These are phyloP conservation scores for Hypoxylon intermedium DNA, from an alignment of 495 filamentous ascomycete genomes.

Conservation along the genomic window DNA sequence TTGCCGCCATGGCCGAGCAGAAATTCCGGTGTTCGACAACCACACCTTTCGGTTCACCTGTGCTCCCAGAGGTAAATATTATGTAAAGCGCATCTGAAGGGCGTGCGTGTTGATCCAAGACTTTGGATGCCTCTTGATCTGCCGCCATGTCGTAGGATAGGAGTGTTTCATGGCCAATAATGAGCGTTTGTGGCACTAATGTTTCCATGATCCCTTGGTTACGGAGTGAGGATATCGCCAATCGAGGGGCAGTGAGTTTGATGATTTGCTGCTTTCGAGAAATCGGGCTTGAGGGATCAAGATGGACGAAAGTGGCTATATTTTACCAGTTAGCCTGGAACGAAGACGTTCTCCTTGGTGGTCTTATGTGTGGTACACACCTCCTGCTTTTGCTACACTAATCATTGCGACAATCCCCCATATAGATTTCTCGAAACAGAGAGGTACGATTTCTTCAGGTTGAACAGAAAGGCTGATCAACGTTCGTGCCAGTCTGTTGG, in stretches of 20 bases:
- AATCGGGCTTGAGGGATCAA: conserved; percentile 8
- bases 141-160: too few relatives aligned
- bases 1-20: conserved; percentile 39
- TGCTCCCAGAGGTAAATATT: conserved; percentile 32
- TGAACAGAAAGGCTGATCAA: too few relatives aligned
- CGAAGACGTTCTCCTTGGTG: too few relatives aligned
- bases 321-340: too few relatives aligned
- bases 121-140: too few relatives aligned
- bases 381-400: background rate
- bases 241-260: too few relatives aligned
- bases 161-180: too few relatives aligned
- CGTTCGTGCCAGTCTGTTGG: too few relatives aligned
- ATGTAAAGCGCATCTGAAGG: conserved; percentile 58
- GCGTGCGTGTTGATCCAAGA: conserved; percentile 45
- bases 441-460: background rate
- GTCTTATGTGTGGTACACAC: too few relatives aligned
- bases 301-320: conserved; percentile 8
- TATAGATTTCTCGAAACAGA: background rate
- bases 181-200: too few relatives aligned
- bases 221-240: conserved; percentile 14
- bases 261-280: conserved; percentile 6
- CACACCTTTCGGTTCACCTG: conserved; percentile 46
- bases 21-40: conserved; percentile 55
- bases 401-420: background rate
- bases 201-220: background rate